Conservation (phyloP, 2,329 filamentous ascomycete species). For the Rasamsonia emersonii region DNA sequence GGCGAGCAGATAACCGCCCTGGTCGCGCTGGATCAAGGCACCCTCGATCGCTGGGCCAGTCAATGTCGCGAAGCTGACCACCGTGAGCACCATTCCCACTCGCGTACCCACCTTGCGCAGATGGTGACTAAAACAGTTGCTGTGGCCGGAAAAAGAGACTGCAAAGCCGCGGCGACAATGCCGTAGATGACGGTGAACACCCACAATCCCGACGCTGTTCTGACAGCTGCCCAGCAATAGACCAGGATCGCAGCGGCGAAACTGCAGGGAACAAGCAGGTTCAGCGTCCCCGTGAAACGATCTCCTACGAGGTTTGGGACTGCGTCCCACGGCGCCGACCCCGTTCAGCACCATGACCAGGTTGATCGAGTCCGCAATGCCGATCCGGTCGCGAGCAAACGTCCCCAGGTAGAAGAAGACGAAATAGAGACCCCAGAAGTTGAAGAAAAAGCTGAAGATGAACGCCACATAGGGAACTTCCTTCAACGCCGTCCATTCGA, state of each 20-base stretch:
- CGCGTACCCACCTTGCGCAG: slow-evolving; percentile 45
- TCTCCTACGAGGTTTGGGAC: slow-evolving; percentile 6
- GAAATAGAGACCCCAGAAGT: slow-evolving; percentile 8
- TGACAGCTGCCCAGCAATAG: slow-evolving; percentile 6
- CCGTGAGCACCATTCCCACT: slow-evolving; percentile 48
- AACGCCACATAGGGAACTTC: slow-evolving; percentile 7
- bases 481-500: slow-evolving; percentile 8
- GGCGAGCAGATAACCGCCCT: slow-evolving; percentile 4
- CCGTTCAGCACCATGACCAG: slow-evolving; percentile 9
- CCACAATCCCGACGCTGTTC: slow-evolving; percentile 4
- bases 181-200: slow-evolving; percentile 7
- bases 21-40: slow-evolving; percentile 32
- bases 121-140: slow-evolving; percentile 47
- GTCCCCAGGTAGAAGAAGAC: slow-evolving; percentile 21
- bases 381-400: slow-evolving; percentile 6
- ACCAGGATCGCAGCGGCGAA: slow-evolving; percentile 10
- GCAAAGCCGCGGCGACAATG: slow-evolving; percentile 4
- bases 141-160: slow-evolving; percentile 52
- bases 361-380: slow-evolving; percentile 3
- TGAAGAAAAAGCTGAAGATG: slow-evolving; percentile 5
- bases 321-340: slow-evolving; percentile 6
- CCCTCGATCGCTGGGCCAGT: slow-evolving; percentile 49
- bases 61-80: slow-evolving; percentile 45
- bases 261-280: slow-evolving; percentile 5
- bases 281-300: slow-evolving; percentile 2